Conservation (phyloP, 176 grass and related monocot species). For the Bothriochloa decipiens region DNA sequence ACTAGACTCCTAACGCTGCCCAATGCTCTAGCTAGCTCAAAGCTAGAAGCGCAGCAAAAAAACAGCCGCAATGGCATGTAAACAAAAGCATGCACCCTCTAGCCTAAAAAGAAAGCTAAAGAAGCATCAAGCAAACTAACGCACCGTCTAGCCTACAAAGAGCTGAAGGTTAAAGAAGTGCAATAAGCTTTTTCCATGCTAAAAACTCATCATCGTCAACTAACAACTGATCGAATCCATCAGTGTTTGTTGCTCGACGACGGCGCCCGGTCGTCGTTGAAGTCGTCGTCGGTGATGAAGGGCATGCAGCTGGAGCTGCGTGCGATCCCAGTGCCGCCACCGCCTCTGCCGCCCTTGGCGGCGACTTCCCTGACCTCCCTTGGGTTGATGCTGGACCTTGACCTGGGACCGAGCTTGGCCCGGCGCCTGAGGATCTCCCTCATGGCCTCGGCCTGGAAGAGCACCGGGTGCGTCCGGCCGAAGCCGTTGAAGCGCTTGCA, state of each 20-base stretch:
- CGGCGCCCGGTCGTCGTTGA: neutral
- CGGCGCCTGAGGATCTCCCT: conserved; percentile 80
- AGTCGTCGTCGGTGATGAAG: conserved; percentile 70
- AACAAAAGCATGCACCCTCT: conserved; percentile 23
- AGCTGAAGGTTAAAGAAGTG: neutral
- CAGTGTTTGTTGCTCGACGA: neutral
- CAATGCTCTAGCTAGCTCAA: conserved; percentile 8
- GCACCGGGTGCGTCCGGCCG: conserved; percentile 72
- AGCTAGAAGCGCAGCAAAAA: conserved; percentile 43
- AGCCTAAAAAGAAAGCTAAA: conserved; percentile 25
- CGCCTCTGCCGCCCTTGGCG: neutral
- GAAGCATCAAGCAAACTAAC: conserved; percentile 16
- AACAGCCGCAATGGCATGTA: conserved; percentile 29
- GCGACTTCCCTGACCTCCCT: conserved; percentile 41
- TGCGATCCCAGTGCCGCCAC: conserved; percentile 15
- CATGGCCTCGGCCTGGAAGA: conserved; percentile 92
- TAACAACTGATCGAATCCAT: neutral
- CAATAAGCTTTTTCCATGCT: conserved; percentile 32
- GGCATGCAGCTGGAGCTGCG: conserved; percentile 95
- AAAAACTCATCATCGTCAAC: neutral
- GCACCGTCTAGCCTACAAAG: neutral
- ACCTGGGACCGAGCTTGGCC: conserved; percentile 58
- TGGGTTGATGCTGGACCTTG: conserved; percentile 58
- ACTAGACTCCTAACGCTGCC: neutral
- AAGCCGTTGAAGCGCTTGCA: conserved; percentile 81